Evolutionary conservation across 2,329 filamentous ascomycete genomes (phyloP), one percentile per base, ranked within the genome.

Genomic region (Epicoccum sorghinum): DNA sequence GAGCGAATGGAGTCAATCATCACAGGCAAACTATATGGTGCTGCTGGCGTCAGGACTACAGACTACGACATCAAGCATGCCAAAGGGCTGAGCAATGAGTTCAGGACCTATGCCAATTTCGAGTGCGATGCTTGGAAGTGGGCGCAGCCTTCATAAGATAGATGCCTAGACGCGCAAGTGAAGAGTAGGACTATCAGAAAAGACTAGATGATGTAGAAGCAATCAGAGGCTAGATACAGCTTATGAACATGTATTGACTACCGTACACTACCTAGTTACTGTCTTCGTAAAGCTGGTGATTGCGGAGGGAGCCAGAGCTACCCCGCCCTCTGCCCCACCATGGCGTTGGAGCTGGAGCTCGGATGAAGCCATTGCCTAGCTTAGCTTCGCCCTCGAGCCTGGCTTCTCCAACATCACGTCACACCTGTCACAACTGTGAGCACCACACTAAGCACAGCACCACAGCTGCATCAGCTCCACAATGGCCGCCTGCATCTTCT

Each of bases 401-500:
- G 18, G 3, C 18, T 18, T 18, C 18, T 18, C 18, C 18, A 18
- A 57, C 52, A 62, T 62, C 63, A 64, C 62, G 59, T 58, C 57
- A 67, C 62, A 44, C 55, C 54, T 18, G 52, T 47, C 59, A 55
- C 55, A 29, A 23, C 55, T 12, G 32, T 33, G 32, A 33, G 32
- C 32, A 33, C 32, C 32, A 5, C 45, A 38, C 46, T 66, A 66
- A 69, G 65, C 49, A 72, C 70, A 18, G 18, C 18, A 18, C 18
- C 18, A 3, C 18, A 18, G 18, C 18, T 18, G 18, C 68, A 59
- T 43, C 36, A 69, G 65, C 53, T 72, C 69, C 69, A 68, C 57
- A 68, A 84, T 85, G 80, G 83, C 88, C 58, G 83, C 88, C 60
- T 99, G 95, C 75, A 91, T 98, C 72, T 99, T 99, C 81, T 99